Conservation (phyloP, 2,329 filamentous ascomycete species). For the Claviceps cyperi region DNA sequence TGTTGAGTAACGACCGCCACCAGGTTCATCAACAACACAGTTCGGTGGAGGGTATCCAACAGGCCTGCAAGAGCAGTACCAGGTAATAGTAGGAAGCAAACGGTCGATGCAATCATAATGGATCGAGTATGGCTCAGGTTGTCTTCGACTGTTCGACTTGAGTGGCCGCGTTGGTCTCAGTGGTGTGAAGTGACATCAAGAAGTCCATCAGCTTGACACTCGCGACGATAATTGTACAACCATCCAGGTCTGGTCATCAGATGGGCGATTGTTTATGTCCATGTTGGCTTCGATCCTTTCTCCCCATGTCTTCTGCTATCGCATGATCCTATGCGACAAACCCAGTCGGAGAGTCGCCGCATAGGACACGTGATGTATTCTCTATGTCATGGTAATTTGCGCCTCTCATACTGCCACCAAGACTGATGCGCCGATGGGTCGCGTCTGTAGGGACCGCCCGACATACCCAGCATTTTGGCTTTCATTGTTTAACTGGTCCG, state of each 20-base stretch:
- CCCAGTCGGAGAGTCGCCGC: conserved; percentile 2
- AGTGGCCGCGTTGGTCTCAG: background rate
- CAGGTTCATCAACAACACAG: background rate
- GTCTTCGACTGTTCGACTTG: background rate
- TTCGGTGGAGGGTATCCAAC: background rate
- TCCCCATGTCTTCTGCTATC: background rate
- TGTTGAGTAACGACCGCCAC: background rate
- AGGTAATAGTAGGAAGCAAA: background rate
- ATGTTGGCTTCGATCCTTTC: background rate
- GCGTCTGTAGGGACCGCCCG: background rate
- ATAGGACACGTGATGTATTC: conserved; percentile 6
- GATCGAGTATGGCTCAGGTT: background rate
- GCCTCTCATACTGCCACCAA: conserved; percentile 1
- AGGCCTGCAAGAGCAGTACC: background rate
- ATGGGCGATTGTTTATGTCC: conserved; percentile 1
- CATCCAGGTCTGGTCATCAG: background rate
- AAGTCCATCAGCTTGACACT: conserved; percentile 1
- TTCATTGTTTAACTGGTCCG: conserved; percentile 2
- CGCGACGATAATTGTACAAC: conserved; percentile 1
- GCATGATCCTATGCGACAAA: conserved; percentile 4
- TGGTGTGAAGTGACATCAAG: conserved; percentile 2
- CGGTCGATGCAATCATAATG: background rate
- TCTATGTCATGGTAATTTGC: conserved; percentile 3
- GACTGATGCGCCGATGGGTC: background rate
- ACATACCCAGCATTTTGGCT: background rate